Evolutionary conservation across 139 green algal genomes (phyloP).

Genomic region (Haematococcus lacustris): DNA sequence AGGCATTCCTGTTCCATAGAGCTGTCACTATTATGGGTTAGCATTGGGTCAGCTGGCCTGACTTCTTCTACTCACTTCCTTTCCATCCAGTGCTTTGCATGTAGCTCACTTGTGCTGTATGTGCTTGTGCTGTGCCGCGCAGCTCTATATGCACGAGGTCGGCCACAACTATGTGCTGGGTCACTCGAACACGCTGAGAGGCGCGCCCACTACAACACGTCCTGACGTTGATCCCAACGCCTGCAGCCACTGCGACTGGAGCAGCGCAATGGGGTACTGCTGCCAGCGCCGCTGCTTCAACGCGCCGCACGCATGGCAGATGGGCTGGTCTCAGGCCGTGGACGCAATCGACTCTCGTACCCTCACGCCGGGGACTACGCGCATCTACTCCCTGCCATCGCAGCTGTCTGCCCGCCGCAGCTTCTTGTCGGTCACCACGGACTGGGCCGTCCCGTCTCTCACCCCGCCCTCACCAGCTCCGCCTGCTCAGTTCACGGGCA

Average conservation of each 20-base stretch:
- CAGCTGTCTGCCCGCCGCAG: slow-evolving; percentile 1
- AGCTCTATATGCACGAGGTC: slow-evolving; percentile 36
- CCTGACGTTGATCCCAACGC: neutral
- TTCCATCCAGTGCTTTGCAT: neutral
- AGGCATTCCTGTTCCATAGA: neutral
- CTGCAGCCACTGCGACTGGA: slow-evolving; percentile 19
- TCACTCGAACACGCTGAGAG: slow-evolving; percentile 4
- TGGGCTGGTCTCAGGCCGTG: slow-evolving; percentile 14
- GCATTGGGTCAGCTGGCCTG: neutral
- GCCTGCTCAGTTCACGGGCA: neutral
- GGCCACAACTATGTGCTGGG: slow-evolving; percentile 32
- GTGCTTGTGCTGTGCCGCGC: neutral
- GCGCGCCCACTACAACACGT: slow-evolving; percentile 8
- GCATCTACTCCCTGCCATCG: neutral
- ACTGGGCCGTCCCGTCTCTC: neutral
- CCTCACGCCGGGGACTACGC: neutral
- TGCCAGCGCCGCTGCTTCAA: slow-evolving; percentile 12
- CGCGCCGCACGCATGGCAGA: slow-evolving; percentile 13
- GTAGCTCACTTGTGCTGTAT: neutral
- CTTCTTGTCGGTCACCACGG: slow-evolving; percentile 3
- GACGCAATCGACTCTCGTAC: neutral
- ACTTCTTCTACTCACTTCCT: neutral
- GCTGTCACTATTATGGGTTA: neutral
- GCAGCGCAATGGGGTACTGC: slow-evolving; percentile 25
- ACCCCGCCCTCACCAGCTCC: neutral